Evolutionary conservation across 2,329 filamentous ascomycete genomes (phyloP), one percentile per base, ranked within the genome.

Genomic region (Diaporthe batatas): DNA sequence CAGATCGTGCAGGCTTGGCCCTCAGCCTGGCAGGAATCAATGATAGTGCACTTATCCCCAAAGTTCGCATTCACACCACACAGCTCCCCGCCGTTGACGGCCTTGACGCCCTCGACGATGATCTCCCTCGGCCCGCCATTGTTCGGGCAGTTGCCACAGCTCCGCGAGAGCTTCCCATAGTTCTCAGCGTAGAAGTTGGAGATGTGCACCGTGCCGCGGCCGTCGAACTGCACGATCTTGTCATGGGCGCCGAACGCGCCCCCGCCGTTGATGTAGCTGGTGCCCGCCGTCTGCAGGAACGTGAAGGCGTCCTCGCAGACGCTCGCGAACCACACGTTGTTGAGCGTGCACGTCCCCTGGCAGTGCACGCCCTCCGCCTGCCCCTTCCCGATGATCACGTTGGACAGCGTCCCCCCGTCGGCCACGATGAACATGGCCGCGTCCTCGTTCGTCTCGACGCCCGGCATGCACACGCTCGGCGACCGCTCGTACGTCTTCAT

Each of bases 361-460:
- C 86, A 88, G 78, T 88, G 85, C 36, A 87, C 81, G 70, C 83
- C 86, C 77, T 86, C 86, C 68, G 82, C 81, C 73, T 86, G 81
- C 74, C 85, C 82, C 10, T 82, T 81, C 25, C 86, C 86, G 71
- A 88, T 86, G 76, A 88, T 86, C 76, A 84, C 86, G 77, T 88
- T 88, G 76, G 81, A 84, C 25, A 88, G 80, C 23, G 83, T 86
- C 25, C 83, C 86, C 58, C 86, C 86, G 64, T 84, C 80, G 76
- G 84, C 80, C 62, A 89, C 79, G 72, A 86, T 81, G 83, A 88
- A 88, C 75, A 88, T 85, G 49, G 86, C 85, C n/a, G 62, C 62
- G 62, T 65, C 62, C 44, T 49, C 29, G 29, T 44, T 44, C 7
- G 44, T 36, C 62, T 65, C 62, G 1, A 29, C 62, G 29, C 21